These are phyloP conservation scores for Kazachstania sp. DNA, from an alignment of 1,139 yeast genomes.

Conservation along the genomic window DNA sequence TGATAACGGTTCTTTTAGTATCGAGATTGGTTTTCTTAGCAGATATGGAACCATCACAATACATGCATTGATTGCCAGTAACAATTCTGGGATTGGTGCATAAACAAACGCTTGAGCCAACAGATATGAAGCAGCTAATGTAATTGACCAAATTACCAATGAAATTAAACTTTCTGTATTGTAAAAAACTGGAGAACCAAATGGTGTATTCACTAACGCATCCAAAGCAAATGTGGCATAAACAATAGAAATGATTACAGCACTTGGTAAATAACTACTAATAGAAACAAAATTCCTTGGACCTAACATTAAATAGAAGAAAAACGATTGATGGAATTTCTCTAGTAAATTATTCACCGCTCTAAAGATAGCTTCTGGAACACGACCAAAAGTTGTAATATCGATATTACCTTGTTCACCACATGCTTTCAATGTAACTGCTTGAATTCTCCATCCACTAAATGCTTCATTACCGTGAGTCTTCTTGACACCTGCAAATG, in stretches of 20 bases:
- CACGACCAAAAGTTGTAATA: constrained; percentile 85
- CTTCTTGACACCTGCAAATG: constrained; percentile 57
- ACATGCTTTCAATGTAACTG: constrained; percentile 67
- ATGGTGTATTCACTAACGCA: constrained; percentile 42
- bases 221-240: constrained; percentile 67
- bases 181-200: constrained; percentile 13
- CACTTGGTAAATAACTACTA: constrained; percentile 88
- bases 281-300: constrained; percentile 82
- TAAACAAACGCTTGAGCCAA: constrained; percentile 11
- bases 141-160: constrained; percentile 11
- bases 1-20: constrained; percentile 20
- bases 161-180: constrained; percentile 17
- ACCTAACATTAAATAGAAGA: constrained; percentile 76
- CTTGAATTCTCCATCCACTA: constrained; percentile 94
- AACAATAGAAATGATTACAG: constrained; percentile 60
- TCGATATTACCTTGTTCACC: constrained; percentile 49
- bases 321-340: constrained; percentile 94
- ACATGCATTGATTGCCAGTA: constrained; percentile 11
- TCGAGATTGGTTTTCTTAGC: constrained; percentile 2
- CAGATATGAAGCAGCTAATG: constrained; percentile 21
- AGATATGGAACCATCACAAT: constrained; percentile 15
- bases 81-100: constrained; percentile 11
- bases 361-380: constrained; percentile 78
- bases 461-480: constrained; percentile 79
- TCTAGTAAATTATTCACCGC: constrained; percentile 88